Percentiles rank a stretch among this genome's conserved stretches.
Evolutionary conservation across 192 early-diverging fungal species (phyloP).

Genomic region (Ambispora gerdemannii): DNA sequence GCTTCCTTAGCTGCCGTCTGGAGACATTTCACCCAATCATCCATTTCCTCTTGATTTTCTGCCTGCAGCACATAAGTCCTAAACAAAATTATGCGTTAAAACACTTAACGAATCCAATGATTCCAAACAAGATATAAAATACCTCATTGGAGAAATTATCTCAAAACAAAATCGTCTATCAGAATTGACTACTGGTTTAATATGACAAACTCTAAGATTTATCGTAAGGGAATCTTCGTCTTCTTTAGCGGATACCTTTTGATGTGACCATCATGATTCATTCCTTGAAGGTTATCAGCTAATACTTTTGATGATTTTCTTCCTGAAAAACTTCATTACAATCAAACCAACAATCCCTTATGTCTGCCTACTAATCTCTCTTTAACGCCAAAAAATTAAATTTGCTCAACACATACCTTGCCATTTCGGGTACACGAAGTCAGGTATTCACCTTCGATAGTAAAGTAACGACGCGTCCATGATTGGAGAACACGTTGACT

Average conservation of each 20-base stretch:
- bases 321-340: background rate
- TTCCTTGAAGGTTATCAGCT: no score
- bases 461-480: constrained; percentile 79
- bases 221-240: constrained; percentile 56
- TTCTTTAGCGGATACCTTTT: constrained; percentile 49
- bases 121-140: constrained; percentile 15
- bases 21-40: constrained; percentile 72
- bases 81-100: background rate
- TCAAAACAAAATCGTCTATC: constrained; percentile 81
- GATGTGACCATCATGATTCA: background rate
- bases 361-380: constrained; percentile 1
- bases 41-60: constrained; percentile 64
- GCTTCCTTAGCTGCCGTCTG: constrained; percentile 57
- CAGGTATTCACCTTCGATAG: constrained; percentile 59
- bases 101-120: background rate
- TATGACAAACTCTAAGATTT: constrained; percentile 72
- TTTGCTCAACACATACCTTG: constrained; percentile 25
- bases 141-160: constrained; percentile 76
- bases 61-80: constrained; percentile 75
- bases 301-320: background rate
- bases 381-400: background rate
- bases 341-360: background rate
- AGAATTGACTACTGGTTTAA: constrained; percentile 55
- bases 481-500: constrained; percentile 69
- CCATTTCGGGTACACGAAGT: constrained; percentile 44